phyloP scores from a whole-genome alignment of 2,329 filamentous ascomycete species.

The Fusarium pininemorale region DNA sequence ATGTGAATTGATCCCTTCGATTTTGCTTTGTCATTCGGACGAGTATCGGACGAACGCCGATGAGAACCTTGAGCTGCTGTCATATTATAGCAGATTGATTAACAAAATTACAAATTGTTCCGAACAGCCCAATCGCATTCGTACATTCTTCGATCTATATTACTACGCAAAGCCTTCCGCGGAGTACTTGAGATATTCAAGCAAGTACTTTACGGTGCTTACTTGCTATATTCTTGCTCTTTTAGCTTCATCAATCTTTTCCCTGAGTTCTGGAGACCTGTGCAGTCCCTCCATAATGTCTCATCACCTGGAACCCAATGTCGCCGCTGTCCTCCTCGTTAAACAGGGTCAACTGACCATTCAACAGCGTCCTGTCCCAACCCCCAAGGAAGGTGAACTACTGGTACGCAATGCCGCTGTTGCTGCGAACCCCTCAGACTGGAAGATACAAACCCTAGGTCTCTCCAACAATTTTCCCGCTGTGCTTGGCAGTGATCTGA shows the following conservation, averaged over 20 bases:
- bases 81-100: rapidly evolving
- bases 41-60: background rate
- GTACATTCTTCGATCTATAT: background rate
- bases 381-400: background rate
- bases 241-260: rapidly evolving
- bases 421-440: slow-evolving; percentile 49
- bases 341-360: background rate
- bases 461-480: slow-evolving; percentile 32
- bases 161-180: background rate
- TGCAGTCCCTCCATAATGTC: background rate
- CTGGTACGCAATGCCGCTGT: slow-evolving; percentile 25
- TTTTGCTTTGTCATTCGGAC: background rate
- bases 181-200: background rate
- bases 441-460: slow-evolving; percentile 46
- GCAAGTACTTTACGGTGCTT: background rate
- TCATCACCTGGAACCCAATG: rapidly evolving
- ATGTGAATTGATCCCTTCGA: background rate
- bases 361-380: background rate
- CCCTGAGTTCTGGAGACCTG: rapidly evolving
- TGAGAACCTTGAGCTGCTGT: background rate
- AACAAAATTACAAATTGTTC: background rate
- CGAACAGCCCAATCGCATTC: background rate
- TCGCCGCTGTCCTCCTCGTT: background rate
- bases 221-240: rapidly evolving
- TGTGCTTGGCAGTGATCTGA: slow-evolving; percentile 27